phyloP scores from a whole-genome alignment of 2,329 filamentous ascomycete genomes.

The Penicillium fuscoglaucum region DNA sequence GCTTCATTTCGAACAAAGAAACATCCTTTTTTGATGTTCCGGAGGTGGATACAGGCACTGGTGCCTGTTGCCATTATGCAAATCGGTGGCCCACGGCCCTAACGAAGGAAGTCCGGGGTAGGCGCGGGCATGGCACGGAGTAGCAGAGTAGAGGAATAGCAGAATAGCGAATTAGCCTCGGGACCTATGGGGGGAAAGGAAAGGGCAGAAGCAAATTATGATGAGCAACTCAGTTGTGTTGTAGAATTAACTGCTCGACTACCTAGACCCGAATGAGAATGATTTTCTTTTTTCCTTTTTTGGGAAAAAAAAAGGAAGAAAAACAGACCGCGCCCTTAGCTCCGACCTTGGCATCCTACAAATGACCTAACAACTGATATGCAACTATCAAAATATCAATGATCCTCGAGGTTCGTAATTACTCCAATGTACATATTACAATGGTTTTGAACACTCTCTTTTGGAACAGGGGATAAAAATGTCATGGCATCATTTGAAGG shows the following conservation, averaged over 20 bases:
- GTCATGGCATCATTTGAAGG: constrained; percentile 10
- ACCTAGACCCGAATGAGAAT: background rate
- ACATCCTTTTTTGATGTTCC: constrained; percentile 2
- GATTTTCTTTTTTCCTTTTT: no score
- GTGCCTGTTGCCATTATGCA: constrained; percentile 17
- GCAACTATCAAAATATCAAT: background rate
- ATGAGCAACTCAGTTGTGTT: background rate
- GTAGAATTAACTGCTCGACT: background rate
- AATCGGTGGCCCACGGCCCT: background rate
- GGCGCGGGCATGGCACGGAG: background rate
- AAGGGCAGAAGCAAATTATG: background rate
- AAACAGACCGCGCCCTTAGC: background rate
- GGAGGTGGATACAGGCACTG: constrained; percentile 8
- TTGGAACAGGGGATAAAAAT: background rate
- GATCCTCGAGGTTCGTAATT: background rate
- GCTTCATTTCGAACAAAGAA: background rate
- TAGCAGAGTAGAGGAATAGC: background rate
- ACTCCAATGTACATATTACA: background rate
- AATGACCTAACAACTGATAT: background rate
- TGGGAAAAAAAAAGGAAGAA: no score
- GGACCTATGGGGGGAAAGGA: background rate
- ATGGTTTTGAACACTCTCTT: background rate
- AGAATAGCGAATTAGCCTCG: background rate
- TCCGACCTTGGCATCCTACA: background rate
- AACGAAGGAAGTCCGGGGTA: background rate